Evolutionary conservation across 139 green algal genomes (phyloP).

Genomic region (Chlorella ohadii): DNA sequence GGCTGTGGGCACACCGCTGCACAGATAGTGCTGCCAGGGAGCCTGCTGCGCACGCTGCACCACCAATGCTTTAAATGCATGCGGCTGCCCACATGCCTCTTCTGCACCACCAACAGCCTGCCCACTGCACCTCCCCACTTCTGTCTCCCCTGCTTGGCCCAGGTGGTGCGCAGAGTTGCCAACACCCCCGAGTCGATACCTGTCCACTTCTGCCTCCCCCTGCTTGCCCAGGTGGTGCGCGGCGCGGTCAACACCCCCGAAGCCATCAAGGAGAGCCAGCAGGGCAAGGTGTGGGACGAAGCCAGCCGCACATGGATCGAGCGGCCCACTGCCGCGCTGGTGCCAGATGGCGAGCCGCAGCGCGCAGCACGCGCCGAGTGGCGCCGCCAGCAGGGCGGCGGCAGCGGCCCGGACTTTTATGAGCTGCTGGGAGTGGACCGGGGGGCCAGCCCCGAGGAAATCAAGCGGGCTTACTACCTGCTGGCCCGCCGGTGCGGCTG

Average conservation of each 20-base stretch:
- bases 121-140: no score
- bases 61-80: no score
- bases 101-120: no score
- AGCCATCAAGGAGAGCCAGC: slow-evolving; percentile 58
- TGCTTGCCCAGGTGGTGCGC: slow-evolving; percentile 47
- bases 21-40: no score
- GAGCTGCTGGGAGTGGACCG: slow-evolving; percentile 71
- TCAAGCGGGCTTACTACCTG: slow-evolving; percentile 94
- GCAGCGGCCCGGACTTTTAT: slow-evolving; percentile 66
- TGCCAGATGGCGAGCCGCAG: slow-evolving; percentile 32
- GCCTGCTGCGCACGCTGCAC: no score
- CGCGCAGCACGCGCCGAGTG: slow-evolving; percentile 17
- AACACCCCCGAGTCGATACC: no score
- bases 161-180: no score
- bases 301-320: slow-evolving; percentile 64
- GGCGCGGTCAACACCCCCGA: slow-evolving; percentile 84
- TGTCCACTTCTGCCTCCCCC: background rate
- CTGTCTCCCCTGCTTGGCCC: no score
- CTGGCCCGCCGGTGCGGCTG: slow-evolving; percentile 73
- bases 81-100: no score
- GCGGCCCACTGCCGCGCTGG: slow-evolving; percentile 48
- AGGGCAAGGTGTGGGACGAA: slow-evolving; percentile 79
- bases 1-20: no score
- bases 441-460: slow-evolving; percentile 68
- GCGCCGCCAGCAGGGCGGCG: slow-evolving; percentile 27